phyloP scores from a whole-genome alignment of 805 yeast genomes.

The Dipodascopsis tothii region DNA sequence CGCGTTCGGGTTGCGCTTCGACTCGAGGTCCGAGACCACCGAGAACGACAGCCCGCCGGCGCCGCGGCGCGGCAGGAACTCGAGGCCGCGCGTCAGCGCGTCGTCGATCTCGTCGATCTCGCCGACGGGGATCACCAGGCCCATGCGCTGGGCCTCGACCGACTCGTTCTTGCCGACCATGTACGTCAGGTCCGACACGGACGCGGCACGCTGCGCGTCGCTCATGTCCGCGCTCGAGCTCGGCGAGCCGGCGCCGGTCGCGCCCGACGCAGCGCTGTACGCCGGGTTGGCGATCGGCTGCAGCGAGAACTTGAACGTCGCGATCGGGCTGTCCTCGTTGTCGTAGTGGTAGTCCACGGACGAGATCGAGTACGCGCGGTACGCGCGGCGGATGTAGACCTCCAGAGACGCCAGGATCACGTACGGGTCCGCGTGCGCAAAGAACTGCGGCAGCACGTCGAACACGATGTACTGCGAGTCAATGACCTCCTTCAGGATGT shows the following conservation, averaged over 20 bases:
- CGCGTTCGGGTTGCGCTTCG: constrained; percentile 12
- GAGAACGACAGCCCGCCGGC: constrained; percentile 34
- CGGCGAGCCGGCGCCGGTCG: constrained; percentile 2
- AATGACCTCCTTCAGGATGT: constrained; percentile 78
- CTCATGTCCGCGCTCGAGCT: constrained; percentile 23
- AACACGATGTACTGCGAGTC: constrained; percentile 94
- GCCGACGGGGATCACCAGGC: constrained; percentile 70
- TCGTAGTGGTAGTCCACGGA: constrained; percentile 56
- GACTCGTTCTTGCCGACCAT: constrained; percentile 60
- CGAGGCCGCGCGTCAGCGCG: constrained; percentile 65
- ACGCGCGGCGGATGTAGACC: constrained; percentile 92
- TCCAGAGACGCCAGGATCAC: constrained; percentile 95
- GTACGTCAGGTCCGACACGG: constrained; percentile 86
- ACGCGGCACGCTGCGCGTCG: constrained; percentile 63
- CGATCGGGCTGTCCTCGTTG: constrained; percentile 48
- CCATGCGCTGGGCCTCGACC: constrained; percentile 70
- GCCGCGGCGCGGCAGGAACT: constrained; percentile 46
- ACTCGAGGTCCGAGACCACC: constrained; percentile 41
- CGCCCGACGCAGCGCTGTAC: constrained; percentile 46
- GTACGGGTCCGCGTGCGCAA: constrained; percentile 73
- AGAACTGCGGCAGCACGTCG: constrained; percentile 89
- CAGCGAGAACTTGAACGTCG: constrained; percentile 83
- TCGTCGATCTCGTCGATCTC: constrained; percentile 90
- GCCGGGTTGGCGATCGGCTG: constrained; percentile 68
- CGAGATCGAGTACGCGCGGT: constrained; percentile 87